Evolutionary conservation across 257 asterid species (phyloP).

Genomic region (Fraxinus pennsylvanica): DNA sequence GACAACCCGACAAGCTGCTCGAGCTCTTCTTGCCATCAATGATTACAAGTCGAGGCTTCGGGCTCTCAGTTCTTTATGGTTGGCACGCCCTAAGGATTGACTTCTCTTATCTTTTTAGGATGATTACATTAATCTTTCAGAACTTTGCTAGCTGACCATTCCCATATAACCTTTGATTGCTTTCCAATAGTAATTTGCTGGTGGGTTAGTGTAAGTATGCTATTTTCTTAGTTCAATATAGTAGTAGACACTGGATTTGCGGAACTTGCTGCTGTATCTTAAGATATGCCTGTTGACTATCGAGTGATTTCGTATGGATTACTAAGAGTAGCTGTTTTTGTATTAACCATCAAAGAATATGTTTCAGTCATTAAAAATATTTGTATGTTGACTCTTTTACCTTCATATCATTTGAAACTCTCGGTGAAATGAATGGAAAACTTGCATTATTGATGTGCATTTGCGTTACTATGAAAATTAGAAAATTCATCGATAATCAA

Average conservation of each 20-base stretch:
- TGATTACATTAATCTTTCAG: background rate
- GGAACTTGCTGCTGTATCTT: background rate
- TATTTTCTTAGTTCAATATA: background rate
- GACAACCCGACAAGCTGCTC: slow-evolving; percentile 94
- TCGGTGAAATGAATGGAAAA: no score
- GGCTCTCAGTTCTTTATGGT: slow-evolving; percentile 80
- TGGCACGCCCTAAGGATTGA: slow-evolving; percentile 80
- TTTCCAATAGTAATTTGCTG: background rate
- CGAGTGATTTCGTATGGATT: background rate
- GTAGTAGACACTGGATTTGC: background rate
- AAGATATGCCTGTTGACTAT: background rate
- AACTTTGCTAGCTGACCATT: background rate
- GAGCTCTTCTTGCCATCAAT: slow-evolving; percentile 82
- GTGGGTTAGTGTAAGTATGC: background rate
- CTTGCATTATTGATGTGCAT: no score
- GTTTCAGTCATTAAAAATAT: no score
- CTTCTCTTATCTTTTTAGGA: background rate
- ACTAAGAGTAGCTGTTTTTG: background rate
- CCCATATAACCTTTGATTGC: background rate
- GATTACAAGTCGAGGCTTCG: slow-evolving; percentile 85
- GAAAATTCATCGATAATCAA: no score
- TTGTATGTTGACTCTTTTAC: no score
- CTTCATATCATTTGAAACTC: no score
- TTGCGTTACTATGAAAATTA: no score
- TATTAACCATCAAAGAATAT: background rate